Evolutionary conservation across 306 rosid genomes (phyloP).

Genomic region (Pyrus bretschneideri): DNA sequence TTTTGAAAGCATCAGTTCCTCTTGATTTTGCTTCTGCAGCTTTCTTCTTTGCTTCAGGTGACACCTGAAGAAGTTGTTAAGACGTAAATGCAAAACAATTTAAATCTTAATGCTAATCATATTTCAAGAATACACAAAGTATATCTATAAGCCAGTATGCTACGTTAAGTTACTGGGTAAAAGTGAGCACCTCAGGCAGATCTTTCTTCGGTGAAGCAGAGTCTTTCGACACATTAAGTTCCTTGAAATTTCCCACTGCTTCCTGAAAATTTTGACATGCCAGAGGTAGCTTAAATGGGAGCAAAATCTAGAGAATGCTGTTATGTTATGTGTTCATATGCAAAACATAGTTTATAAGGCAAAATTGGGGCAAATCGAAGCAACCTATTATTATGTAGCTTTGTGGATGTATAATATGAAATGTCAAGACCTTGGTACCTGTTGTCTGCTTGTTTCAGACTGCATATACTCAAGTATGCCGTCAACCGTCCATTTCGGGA

Average conservation of each 20-base stretch:
- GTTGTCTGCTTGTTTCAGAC: constrained; percentile 50
- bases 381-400: neutral
- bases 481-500: constrained; percentile 76
- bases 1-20: constrained; percentile 80
- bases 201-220: constrained; percentile 31
- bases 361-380: neutral
- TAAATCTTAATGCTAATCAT: neutral
- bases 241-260: constrained; percentile 27
- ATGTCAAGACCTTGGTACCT: constrained; percentile 37
- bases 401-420: neutral
- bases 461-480: constrained; percentile 63
- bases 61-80: constrained; percentile 44
- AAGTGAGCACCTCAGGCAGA: constrained; percentile 60
- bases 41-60: constrained; percentile 73
- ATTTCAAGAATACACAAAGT: neutral
- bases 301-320: constrained; percentile 6
- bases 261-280: constrained; percentile 40
- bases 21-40: constrained; percentile 91
- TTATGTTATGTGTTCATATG: neutral
- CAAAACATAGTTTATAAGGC: neutral
- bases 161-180: neutral
- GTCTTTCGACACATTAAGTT: constrained; percentile 31
- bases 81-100: neutral
- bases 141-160: neutral
- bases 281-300: neutral